A percentile compares a stretch with the other conserved stretches of the same genome.
phyloP scores from a whole-genome alignment of 2,329 filamentous ascomycete species.

The Aspergillus viridinutans region DNA sequence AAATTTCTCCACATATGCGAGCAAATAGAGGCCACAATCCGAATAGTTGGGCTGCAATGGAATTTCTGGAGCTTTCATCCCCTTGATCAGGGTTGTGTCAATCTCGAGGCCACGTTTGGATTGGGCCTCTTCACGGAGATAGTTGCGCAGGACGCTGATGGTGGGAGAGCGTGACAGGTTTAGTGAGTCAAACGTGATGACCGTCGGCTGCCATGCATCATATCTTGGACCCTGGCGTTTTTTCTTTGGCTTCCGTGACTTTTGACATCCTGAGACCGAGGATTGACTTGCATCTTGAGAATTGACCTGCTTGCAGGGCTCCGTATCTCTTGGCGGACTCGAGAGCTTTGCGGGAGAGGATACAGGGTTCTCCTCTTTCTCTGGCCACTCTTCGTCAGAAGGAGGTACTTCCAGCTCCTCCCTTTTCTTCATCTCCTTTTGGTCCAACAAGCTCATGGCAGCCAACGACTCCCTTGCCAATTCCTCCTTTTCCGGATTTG shows the following conservation, averaged over 20 bases:
- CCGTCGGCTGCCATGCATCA: slow-evolving; percentile 57
- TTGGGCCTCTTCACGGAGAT: slow-evolving; percentile 68
- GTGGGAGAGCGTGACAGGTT: slow-evolving; percentile 61
- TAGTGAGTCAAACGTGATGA: slow-evolving; percentile 86
- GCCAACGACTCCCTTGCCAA: slow-evolving; percentile 21
- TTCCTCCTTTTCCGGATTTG: slow-evolving; percentile 19
- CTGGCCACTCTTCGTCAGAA: slow-evolving; percentile 26
- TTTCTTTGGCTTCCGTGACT: slow-evolving; percentile 22
- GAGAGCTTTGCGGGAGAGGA: slow-evolving; percentile 14
- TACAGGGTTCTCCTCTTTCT: slow-evolving; percentile 24
- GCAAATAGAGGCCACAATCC: slow-evolving; percentile 84
- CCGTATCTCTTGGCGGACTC: slow-evolving; percentile 8
- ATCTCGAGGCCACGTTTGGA: slow-evolving; percentile 54
- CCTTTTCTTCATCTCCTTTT: neutral
- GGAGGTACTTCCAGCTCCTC: slow-evolving; percentile 4
- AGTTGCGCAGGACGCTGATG: slow-evolving; percentile 67
- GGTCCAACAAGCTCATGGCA: slow-evolving; percentile 27
- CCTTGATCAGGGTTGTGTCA: slow-evolving; percentile 45
- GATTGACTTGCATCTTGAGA: slow-evolving; percentile 10
- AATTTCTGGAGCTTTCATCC: slow-evolving; percentile 68
- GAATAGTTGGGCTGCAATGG: slow-evolving; percentile 78
- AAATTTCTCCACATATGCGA: slow-evolving; percentile 82
- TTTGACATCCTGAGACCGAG: slow-evolving; percentile 7
- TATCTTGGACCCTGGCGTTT: slow-evolving; percentile 36
- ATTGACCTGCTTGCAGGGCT: slow-evolving; percentile 9